Base-by-base conservation (phyloP, 2,329 filamentous ascomycete genomes). In the Verruconis gallopava region DNA sequence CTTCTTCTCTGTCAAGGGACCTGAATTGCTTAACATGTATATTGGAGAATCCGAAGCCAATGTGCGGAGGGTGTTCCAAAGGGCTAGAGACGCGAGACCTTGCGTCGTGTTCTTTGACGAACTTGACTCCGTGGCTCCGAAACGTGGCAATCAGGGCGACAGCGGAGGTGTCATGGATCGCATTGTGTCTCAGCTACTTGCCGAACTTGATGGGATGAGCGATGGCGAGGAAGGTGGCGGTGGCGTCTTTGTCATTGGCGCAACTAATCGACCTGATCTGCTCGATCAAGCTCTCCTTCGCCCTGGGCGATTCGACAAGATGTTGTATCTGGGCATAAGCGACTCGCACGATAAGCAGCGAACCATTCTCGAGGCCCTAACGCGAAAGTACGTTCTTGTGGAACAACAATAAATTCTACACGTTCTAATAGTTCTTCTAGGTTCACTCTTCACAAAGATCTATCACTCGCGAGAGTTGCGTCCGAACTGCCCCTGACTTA, bases 121-220 rank as follows among this genome's bases (percentile, higher is more conserved):
- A 59, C 60, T 94, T 50, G 86, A 94, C 60, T 91, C 84, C 0
- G 89, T 96, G 2, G 89, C 91, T 3, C 91, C 91, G 0, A 96
- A 96, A 66, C 75, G 91, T 62, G 91, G 91, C 28, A 96, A 96
- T 54, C 89, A 96, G 61, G 91, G 91, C 38, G 91, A 96, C 55
- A 94, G 85, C 48, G 89, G 91, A 44, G 91, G 91, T 55, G 91
- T 96, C 43, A 96, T 96, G 89, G 91, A 96, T 59, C 78, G 91
- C 43, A 96, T 96, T 50, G 89, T 98, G 40, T 91, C 82, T 46
- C 91, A 96, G 65, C 67, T 98, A 35, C 73, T 98, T 9, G 91
- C 91, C 0, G 91, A 98, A 63, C 69, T 98, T 17, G 91, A 98
- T 56, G 91, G 91, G 40, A 98, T 98, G 91, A 95, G 88, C 40